A percentile compares a stretch with the other conserved stretches of the same genome.
These are phyloP conservation scores for Pseudogymnoascus sp. DNA, from an alignment of 2,329 filamentous ascomycete genomes.

Conservation along the genomic window DNA sequence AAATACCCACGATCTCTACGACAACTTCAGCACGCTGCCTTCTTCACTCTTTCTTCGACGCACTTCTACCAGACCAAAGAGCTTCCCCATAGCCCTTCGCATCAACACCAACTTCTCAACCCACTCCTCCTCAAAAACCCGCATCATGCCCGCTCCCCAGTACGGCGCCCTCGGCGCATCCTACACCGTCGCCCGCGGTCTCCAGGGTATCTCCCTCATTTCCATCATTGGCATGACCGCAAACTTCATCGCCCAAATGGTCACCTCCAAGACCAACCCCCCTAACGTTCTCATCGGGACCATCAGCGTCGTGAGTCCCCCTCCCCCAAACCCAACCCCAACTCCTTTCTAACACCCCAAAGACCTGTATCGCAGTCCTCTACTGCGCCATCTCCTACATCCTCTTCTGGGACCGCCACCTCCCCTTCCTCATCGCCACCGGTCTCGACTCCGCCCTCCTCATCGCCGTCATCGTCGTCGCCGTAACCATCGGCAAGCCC, in stretches of 20 bases:
- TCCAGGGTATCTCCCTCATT: constrained; percentile 65
- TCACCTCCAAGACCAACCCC: constrained; percentile 53
- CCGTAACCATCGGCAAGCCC: constrained; percentile 70
- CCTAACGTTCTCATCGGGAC: constrained; percentile 70
- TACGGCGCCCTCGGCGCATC: constrained; percentile 65
- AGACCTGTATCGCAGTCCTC: constrained; percentile 71
- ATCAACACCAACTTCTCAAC: background rate
- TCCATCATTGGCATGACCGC: constrained; percentile 71
- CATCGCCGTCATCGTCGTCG: constrained; percentile 68
- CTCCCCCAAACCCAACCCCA: background rate
- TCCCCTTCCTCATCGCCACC: constrained; percentile 63
- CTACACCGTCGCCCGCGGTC: constrained; percentile 63
- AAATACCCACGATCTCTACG: background rate
- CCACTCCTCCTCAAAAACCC: background rate
- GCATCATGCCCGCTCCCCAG: constrained; percentile 21
- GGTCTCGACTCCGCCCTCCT: constrained; percentile 61
- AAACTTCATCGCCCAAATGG: constrained; percentile 74
- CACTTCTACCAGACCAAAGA: background rate
- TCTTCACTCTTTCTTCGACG: background rate
- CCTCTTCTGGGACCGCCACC: constrained; percentile 67
- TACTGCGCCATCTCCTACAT: constrained; percentile 76
- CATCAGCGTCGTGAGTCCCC: constrained; percentile 62
- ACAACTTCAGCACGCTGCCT: background rate
- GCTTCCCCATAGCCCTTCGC: background rate
- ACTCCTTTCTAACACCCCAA: constrained; percentile 13